A percentile compares a stretch with the other conserved stretches of the same genome.
phyloP scores from a whole-genome alignment of 139 green algal species.

The Diplosphaera chodatii region DNA sequence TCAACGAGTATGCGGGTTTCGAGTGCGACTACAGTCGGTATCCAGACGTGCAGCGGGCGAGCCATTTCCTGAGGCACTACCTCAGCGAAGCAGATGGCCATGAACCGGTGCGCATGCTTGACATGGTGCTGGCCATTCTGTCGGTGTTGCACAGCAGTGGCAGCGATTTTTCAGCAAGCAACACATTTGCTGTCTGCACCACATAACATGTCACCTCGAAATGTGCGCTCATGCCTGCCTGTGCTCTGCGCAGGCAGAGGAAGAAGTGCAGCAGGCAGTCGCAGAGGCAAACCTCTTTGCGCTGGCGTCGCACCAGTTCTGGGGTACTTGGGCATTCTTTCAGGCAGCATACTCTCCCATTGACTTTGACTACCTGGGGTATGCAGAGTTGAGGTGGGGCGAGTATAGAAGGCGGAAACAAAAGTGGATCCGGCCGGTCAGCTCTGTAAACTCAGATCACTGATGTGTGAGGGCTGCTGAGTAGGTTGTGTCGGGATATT shows the following conservation, averaged over 20 bases:
- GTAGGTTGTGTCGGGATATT: no score
- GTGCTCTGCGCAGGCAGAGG: conserved; percentile 17
- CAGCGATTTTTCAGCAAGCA: no score
- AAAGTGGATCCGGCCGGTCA: conserved; percentile 35
- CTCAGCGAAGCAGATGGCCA: conserved; percentile 23
- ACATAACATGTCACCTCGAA: background rate
- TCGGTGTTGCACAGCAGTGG: no score
- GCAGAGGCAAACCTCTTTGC: conserved; percentile 76
- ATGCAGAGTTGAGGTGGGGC: conserved; percentile 47
- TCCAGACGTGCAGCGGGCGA: conserved; percentile 6
- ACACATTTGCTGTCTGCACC: no score
- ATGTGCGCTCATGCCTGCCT: background rate
- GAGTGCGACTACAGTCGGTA: conserved; percentile 84
- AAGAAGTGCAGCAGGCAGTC: conserved; percentile 21
- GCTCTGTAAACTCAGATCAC: no score
- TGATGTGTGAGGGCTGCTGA: no score
- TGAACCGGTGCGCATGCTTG: background rate
- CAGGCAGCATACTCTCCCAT: conserved; percentile 72
- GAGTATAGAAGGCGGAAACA: conserved; percentile 63
- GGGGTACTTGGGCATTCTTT: conserved; percentile 82
- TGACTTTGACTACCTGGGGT: conserved; percentile 87
- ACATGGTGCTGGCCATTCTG: no score
- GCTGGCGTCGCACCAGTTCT: conserved; percentile 86
- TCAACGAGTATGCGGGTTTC: conserved; percentile 95
- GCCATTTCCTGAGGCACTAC: conserved; percentile 64